Base-by-base conservation (phyloP, 2,329 filamentous ascomycete genomes). In the Cucurbitaria berberidis region DNA sequence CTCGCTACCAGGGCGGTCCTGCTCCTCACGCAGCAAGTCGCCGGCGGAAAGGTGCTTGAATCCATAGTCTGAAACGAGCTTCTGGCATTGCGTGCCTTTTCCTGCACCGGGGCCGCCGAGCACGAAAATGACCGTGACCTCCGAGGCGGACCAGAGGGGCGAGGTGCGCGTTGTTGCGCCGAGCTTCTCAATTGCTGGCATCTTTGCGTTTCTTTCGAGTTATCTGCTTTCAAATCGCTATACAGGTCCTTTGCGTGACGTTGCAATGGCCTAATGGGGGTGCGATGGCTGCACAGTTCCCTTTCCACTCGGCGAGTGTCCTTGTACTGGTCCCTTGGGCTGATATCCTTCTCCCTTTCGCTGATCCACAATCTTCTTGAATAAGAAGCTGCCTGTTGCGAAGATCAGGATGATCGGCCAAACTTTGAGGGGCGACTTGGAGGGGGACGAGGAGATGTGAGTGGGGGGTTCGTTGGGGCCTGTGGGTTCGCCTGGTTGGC, bases 21-120 rank as follows among this genome's bases (percentile, higher is more conserved):
- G 95, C 80, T 99, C 95, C 59, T 91, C 93, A 56, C 95, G 90
- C 59, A 99, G 84, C 40, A 99, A 84, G 76, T 99, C 95, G 52
- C 95, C 95, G 0, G 95, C 95, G 3, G 89, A 95, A 30, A 99
- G 86, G 77, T 99, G 95, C 55, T 86, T 89, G 86, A 98, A 98
- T 74, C 88, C 87, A 76, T 96, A 96, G 76, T 95, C 86, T 40
- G 85, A 80, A 45, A 97, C 93, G 29, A 99, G 87, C 62, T 90
- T 90, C 63, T 86, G 85, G 81, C 93, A 98, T 78, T 99, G 93
- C 2, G 95, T 99, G 68, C 95, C 95, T 77, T 99, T 99, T 68
- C 95, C 95, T 59, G 93, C 91, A 61, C 95, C 95, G 13, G 95
- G 95, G 2, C 95, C 95, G 75, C 93, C 93, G 57, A 99, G 91